Base-by-base conservation (phyloP, 2,329 filamentous ascomycete species). In the Alternaria brassicicola region DNA sequence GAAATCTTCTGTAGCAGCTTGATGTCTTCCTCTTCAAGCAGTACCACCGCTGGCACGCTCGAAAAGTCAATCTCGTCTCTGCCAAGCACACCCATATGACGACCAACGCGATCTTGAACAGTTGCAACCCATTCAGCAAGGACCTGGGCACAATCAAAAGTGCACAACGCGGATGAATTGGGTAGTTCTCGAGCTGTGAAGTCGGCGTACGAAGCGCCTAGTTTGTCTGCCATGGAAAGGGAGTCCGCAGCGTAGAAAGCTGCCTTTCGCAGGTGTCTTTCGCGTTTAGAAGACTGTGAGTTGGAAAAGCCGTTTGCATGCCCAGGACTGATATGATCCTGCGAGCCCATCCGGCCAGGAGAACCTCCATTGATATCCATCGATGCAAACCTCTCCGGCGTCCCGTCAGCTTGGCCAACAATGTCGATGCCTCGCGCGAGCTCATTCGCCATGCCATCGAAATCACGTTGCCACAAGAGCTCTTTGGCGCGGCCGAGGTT, bases 181-280 rank as follows among this genome's bases (percentile, higher is more conserved):
- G 95, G 93, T 12, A 98, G 83, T 72, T 97, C 93, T 42, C 92
- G 85, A 52, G 90, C 93, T 1, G 88, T 89, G 61, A 91, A 89
- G 63, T 97, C 93, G 7, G 91, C 89, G 78, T 94, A 95, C 0
- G 91, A 92, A 26, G 94, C 87, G 1, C 92, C 92, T 12, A 95
- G 84, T 72, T 90, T 93, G 75, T 96, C 91, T 2, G 92, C 90
- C 87, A 95, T 95, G 26, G 88, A 87, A 8, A 99, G 85, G 0
- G 93, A 96, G 75, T 97, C 93, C 1, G 92, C 93, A 1, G 95
- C 95, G 72, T 96, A 97, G 73, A 93, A 96, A 0, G 94, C 95
- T n/a, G 95, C 95, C 75, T 94, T 96, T 41, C 94, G 89, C 19
- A 98, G 83, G 70, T 96, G 92, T 64, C 89, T 90, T 78, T 99